Evolutionary conservation across 805 yeast species (phyloP), one percentile per base, ranked within the genome.

Genomic region (Metahyphopichia silvanorum): DNA sequence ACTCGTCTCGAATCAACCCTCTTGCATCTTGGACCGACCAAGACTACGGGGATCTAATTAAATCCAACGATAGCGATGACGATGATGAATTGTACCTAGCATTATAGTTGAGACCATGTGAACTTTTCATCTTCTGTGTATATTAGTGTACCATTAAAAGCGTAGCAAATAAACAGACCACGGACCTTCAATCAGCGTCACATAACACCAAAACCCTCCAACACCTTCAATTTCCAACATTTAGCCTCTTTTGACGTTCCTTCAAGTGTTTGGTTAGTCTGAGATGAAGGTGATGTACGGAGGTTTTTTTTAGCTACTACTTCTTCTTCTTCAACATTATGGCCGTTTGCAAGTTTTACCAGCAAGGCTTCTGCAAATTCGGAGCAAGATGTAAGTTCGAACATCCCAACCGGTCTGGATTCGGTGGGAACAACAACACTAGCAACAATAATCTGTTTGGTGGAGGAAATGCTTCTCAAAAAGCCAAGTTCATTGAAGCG

Each of bases 331-430:
- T 7, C 10, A 20, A 8, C 14, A 15, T 11, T 13, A 27, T 16
- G 25, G 22, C 26, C 11, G 42, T 45, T 8, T 53, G 60, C 43
- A 46, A 43, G 21, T 55, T 36, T 36, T 55, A 39, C 36, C 50
- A 41, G 25, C 43, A 45, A 22, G 59, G 59, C 12, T 42, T 46
- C 33, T 58, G 66, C 43, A 40, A 47, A 20, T 47, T 43, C 31
- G 64, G 63, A 4, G 41, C 38, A 30, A 47, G 32, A 35, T 58
- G 63, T 43, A 51, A 44, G 19, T 56, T 49, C 31, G 32, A 44
- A 6, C 65, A 58, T 36, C 41, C 16, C 25, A 12, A 20, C n/a
- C 9, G 10, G 7, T 8, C 7, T 20, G 10, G 10, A 8, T 20
- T 8, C 21, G 29, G 26, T 19, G 28, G 16, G 5, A 20, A 23